phyloP scores from a whole-genome alignment of 78 protist species.

The Neovahlkampfia damariscottae region DNA sequence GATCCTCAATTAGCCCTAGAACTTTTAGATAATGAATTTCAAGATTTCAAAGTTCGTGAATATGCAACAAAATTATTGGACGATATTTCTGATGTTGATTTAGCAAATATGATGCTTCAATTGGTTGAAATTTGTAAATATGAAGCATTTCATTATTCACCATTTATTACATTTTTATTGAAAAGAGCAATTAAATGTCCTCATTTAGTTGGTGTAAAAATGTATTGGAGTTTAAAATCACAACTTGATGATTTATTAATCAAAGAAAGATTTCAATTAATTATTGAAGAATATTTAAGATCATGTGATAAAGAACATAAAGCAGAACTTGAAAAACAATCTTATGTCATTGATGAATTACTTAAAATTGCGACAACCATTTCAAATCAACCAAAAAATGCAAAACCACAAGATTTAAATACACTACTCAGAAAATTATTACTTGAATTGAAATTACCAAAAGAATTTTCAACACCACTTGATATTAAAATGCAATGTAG shows the following conservation, averaged over 20 bases:
- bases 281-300: conserved; percentile 22
- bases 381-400: background rate
- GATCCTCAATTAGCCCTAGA: too few species aligned
- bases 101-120: conserved; percentile 62
- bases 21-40: conserved; percentile 60
- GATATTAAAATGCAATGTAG: conserved; percentile 6
- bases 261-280: background rate
- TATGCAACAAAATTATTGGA: conserved; percentile 63
- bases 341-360: background rate
- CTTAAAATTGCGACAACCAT: background rate
- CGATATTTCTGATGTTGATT: conserved; percentile 41
- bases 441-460: background rate
- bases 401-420: background rate
- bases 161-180: conserved; percentile 41
- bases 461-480: conserved; percentile 5
- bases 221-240: conserved; percentile 63
- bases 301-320: background rate
- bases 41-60: conserved; percentile 49
- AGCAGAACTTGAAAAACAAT: background rate
- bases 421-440: background rate
- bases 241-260: conserved; percentile 13
- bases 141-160: conserved; percentile 57
- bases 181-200: conserved; percentile 11
- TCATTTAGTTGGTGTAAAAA: conserved; percentile 37
- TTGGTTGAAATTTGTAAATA: conserved; percentile 64